Base-by-base conservation (phyloP, 2,329 filamentous ascomycete genomes). In the Aspergillus phoenicis region DNA sequence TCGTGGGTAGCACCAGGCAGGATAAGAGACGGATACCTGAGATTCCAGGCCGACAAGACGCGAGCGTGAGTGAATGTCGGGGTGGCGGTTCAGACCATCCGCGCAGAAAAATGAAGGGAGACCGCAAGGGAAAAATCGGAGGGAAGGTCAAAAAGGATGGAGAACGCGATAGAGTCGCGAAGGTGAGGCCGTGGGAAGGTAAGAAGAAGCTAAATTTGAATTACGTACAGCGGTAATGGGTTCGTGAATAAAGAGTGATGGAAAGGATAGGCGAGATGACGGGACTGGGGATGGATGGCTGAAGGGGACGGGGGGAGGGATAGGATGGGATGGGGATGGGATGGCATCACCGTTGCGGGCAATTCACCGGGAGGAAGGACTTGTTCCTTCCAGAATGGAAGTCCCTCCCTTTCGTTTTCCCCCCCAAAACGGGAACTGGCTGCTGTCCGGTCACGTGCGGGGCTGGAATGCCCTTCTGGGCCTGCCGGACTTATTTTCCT, bases 51-150 rank as follows among this genome's bases (percentile, higher is more conserved):
- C 39, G 17, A n/a, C 6, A 47, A 47, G 22, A 43, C 39, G 51
- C 52, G 48, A 48, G 28, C 56, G 45, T 36, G 33, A 13, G 33
- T 11, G 33, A 36, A 36, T 52, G 58, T 68, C 63, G 62, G 66
- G 63, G 57, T 62, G 45, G 52, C 61, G 58, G 45, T 52, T 64
- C 41, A 65, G 66, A 68, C 68, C 69, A 69, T 65, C 49, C 57
- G 60, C 61, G 68, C 63, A 70, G 57, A 58, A 61, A 62, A 59
- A 45, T 56, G 62, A 64, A 66, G 58, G 59, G 64, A 53, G 53
- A 60, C 49, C 51, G 52, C 58, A 62, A 56, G 30, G 30, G 20
- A 52, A 60, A 58, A 59, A 28, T 39, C 38, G 51, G 45, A 39
- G 57, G 52, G 39, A 51, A 36, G 58, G 47, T 49, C 58, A 41